Percentiles rank a stretch among this genome's conserved stretches.
phyloP scores from a whole-genome alignment of 768 basidiomycete species.

The Cyclocybe aegerita region DNA sequence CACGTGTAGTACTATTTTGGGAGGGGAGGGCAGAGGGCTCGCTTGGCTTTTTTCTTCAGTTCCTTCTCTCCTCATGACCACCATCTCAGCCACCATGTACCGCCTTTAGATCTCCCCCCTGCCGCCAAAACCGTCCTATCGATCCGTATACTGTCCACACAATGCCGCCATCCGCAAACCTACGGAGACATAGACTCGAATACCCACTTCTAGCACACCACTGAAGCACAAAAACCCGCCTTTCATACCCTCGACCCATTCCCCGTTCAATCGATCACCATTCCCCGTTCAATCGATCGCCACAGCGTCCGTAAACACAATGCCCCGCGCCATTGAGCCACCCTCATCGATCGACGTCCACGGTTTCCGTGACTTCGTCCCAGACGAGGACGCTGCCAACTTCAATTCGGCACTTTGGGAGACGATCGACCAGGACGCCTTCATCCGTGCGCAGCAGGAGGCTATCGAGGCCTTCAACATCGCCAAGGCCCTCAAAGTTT shows the following conservation, averaged over 20 bases:
- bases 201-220: too few relatives aligned
- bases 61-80: slow-evolving; percentile 9
- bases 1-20: slow-evolving; percentile 16
- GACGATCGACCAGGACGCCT: slow-evolving; percentile 24
- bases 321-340: slow-evolving; percentile 5
- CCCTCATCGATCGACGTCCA: slow-evolving; percentile 7
- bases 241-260: background rate
- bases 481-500: slow-evolving; percentile 24
- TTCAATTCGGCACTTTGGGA: slow-evolving; percentile 13
- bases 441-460: slow-evolving; percentile 26
- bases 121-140: slow-evolving; percentile 3
- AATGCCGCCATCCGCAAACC: background rate
- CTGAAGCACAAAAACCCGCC: too few relatives aligned
- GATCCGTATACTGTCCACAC: background rate
- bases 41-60: slow-evolving; percentile 1
- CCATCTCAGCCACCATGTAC: slow-evolving; percentile 11
- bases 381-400: slow-evolving; percentile 19
- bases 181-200: too few relatives aligned
- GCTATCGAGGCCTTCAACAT: slow-evolving; percentile 29
- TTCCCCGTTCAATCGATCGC: background rate
- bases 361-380: slow-evolving; percentile 20
- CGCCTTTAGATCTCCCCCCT: slow-evolving; percentile 12
- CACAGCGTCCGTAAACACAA: slow-evolving; percentile 9
- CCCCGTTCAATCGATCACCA: background rate
- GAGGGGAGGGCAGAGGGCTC: slow-evolving; percentile 2